Evolutionary conservation across 495 filamentous ascomycete genomes (phyloP), one percentile per base, ranked within the genome.

Genomic region (Annulohypoxylon maeteangense): DNA sequence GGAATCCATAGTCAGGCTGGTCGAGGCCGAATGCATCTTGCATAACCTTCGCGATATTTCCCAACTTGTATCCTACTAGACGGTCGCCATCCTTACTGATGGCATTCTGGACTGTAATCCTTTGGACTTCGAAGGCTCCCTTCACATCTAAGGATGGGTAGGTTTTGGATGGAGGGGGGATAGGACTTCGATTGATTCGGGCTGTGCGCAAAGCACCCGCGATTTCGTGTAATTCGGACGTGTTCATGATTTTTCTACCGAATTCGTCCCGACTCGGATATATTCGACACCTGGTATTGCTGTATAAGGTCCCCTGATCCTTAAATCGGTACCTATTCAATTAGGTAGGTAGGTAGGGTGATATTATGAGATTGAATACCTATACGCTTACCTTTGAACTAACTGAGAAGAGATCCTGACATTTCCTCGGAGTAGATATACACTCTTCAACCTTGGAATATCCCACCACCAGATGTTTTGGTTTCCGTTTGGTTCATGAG

Each of bases 1-100:
- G n/a, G n/a, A 56, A 56, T 56, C 53, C 53, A 31, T 56, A 56
- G 11, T 56, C 53, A 31, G 53, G 53, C 31, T 56, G 53, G 22
- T 56, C 53, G 31, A 56, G 53, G 18, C 53, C 53, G 12, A 56
- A 56, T 10, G 53, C 53, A 20, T 56, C 53, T 12, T 56, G 53
- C 53, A 56, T 56, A 12, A 56, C 53, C 31, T 56, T 56, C 0
- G 53, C 53, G 53, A 56, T 56, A 18, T 56, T 56, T 4, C 53
- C 53, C 20, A 56, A n/a, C n/a, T 56, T 56, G 7, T 56, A 56
- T 12, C 53, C 53, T 1, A 56, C 53, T 56, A 18, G 31, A 12
- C 53, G 53, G 16, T 56, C 53, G 29, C 31, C 31, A 38, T 56
- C 53, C 31, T 56, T 56, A 20, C 16, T 38, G 27, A 56, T 38